Evolutionary conservation across 2,329 filamentous ascomycete species (phyloP).

Genomic region (Ilyonectria robusta): DNA sequence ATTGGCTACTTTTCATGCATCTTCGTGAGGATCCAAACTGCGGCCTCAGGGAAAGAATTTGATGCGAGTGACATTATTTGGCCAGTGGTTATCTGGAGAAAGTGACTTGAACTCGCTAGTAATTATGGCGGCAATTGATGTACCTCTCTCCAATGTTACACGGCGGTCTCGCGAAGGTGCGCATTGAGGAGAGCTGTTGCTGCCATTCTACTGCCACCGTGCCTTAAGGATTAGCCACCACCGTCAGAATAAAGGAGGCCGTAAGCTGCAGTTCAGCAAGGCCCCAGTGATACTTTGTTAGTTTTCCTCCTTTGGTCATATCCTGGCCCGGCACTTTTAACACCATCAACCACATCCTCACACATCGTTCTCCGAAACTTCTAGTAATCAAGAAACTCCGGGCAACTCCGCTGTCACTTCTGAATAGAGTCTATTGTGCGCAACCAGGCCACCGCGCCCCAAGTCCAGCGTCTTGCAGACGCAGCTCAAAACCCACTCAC

Average conservation of each 20-base stretch:
- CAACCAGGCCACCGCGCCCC: slow-evolving; percentile 23
- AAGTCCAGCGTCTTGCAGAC: slow-evolving; percentile 31
- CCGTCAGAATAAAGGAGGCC: no score
- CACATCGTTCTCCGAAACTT: slow-evolving; percentile 11
- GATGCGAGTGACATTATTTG: not conserved
- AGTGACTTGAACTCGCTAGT: not conserved
- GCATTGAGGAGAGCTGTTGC: no score
- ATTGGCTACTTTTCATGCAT: no score
- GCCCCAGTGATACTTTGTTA: not conserved
- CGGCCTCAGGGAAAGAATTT: no score
- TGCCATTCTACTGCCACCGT: no score
- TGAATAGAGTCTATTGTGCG: slow-evolving; percentile 4
- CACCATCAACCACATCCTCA: slow-evolving; percentile 1
- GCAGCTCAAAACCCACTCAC: slow-evolving; percentile 24
- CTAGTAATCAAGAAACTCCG: not conserved
- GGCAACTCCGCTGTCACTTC: not conserved
- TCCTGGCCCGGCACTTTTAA: not conserved
- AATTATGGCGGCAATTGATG: not conserved
- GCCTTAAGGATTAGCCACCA: no score
- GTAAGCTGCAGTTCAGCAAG: not conserved
- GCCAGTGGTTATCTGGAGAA: not conserved
- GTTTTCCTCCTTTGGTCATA: not conserved
- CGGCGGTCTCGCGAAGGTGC: not conserved
- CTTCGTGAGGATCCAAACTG: no score
- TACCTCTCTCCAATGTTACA: not conserved